phyloP scores from a whole-genome alignment of 1,284 basidiomycete species.

The Austroboletus novae-zelandiae region DNA sequence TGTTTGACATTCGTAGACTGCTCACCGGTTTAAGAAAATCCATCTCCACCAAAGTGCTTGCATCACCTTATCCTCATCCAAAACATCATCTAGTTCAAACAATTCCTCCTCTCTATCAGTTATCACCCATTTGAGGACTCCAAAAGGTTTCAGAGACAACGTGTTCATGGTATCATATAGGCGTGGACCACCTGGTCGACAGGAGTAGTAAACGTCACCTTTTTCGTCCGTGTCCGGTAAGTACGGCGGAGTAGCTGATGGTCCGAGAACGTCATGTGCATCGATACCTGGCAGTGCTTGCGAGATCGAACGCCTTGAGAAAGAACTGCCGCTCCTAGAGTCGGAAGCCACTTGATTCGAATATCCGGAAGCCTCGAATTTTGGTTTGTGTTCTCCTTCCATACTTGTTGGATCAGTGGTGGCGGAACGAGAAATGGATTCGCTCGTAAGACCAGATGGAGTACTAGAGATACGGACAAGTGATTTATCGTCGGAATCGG shows the following conservation, averaged over 20 bases:
- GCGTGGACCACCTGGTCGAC: constrained; percentile 60
- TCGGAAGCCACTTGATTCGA: constrained; percentile 3
- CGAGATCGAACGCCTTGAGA: constrained; percentile 17
- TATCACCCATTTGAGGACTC: constrained; percentile 63
- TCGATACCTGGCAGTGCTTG: constrained; percentile 30
- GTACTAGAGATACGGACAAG: constrained; percentile 14
- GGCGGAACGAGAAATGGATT: constrained; percentile 1
- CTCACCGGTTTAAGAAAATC: constrained; percentile 63
- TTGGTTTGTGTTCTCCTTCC: constrained; percentile 28
- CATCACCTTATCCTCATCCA: constrained; percentile 74
- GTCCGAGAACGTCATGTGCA: constrained; percentile 44
- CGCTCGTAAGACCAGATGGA: constrained; percentile 12
- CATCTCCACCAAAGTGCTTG: constrained; percentile 72
- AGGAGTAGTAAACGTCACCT: constrained; percentile 54
- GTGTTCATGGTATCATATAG: constrained; percentile 62
- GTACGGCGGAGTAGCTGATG: constrained; percentile 52
- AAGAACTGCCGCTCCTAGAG: constrained; percentile 1
- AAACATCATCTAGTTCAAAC: constrained; percentile 62
- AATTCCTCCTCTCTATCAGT: constrained; percentile 70
- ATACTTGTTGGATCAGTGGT: constrained; percentile 9
- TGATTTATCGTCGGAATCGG: constrained; percentile 6
- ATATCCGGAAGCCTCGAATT: constrained; percentile 10
- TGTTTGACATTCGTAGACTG: neutral
- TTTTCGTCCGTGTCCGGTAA: constrained; percentile 44
- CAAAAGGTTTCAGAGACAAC: constrained; percentile 56